phyloP scores from a whole-genome alignment of 2,329 filamentous ascomycete species.

The Microcera coccophila region DNA sequence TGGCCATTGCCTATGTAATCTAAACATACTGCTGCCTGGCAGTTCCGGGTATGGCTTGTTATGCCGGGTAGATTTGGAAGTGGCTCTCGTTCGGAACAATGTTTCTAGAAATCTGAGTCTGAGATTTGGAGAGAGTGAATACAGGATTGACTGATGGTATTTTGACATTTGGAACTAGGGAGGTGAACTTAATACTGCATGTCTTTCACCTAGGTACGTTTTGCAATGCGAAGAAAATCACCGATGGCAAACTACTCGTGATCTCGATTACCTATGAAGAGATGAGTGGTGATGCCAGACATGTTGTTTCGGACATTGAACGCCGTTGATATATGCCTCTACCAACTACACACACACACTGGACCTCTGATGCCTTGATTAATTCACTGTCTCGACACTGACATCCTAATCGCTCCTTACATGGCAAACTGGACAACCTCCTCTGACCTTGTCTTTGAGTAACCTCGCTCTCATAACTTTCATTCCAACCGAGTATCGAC shows the following conservation, averaged over 20 bases:
- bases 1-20: constrained; percentile 26
- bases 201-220: neutral
- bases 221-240: neutral
- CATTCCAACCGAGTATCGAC: constrained; percentile 66
- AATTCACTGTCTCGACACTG: no score
- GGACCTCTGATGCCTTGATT: neutral
- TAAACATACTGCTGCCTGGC: constrained; percentile 14
- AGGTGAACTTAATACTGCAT: neutral
- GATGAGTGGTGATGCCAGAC: neutral
- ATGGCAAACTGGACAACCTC: constrained; percentile 60
- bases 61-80: no score
- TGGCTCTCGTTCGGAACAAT: constrained; percentile 4
- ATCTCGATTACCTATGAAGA: no score
- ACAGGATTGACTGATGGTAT: constrained; percentile 1
- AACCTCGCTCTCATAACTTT: constrained; percentile 86
- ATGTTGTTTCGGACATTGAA: neutral
- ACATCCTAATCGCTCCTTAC: constrained; percentile 14
- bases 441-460: constrained; percentile 64
- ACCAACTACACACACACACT: neutral
- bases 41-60: neutral
- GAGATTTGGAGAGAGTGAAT: constrained; percentile 2
- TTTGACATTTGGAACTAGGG: neutral
- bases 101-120: neutral
- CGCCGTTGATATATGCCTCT: neutral
- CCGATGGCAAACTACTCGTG: no score